These are phyloP conservation scores for Orobanche coerulescens DNA, from an alignment of 257 asterid species.

Conservation along the genomic window DNA sequence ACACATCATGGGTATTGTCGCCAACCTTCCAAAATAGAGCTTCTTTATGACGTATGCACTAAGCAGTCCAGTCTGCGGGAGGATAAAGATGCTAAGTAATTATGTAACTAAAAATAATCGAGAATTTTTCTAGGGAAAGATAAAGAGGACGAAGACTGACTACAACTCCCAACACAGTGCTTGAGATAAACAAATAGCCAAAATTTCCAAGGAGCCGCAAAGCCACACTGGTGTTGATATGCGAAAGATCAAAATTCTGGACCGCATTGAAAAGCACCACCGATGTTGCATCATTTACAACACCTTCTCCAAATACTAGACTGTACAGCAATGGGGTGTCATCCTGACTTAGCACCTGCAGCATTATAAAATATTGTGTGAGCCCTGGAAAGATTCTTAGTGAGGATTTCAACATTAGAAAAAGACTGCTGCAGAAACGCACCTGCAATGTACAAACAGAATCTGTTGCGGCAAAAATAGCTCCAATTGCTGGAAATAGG, in stretches of 20 bases:
- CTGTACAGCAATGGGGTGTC: constrained; percentile 62
- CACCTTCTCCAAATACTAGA: constrained; percentile 68
- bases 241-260: constrained; percentile 51
- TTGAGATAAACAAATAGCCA: constrained; percentile 37
- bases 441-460: constrained; percentile 74
- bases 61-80: constrained; percentile 47
- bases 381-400: neutral
- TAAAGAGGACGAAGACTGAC: constrained; percentile 34
- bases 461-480: constrained; percentile 70
- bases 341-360: constrained; percentile 56
- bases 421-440: neutral
- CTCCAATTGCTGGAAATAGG: constrained; percentile 49
- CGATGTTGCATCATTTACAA: constrained; percentile 67
- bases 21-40: constrained; percentile 59
- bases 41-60: constrained; percentile 59
- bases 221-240: constrained; percentile 29
- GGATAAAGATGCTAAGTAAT: constrained; percentile 22
- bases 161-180: constrained; percentile 45
- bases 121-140: neutral
- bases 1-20: neutral
- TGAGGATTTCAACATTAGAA: constrained; percentile 13
- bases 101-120: neutral
- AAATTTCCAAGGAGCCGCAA: constrained; percentile 46
- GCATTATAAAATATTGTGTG: constrained; percentile 14
- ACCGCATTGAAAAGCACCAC: constrained; percentile 71